A percentile compares a stretch with the other conserved stretches of the same genome.
Evolutionary conservation across 306 rosid genomes (phyloP).

Genomic region (Benincasa hispida): DNA sequence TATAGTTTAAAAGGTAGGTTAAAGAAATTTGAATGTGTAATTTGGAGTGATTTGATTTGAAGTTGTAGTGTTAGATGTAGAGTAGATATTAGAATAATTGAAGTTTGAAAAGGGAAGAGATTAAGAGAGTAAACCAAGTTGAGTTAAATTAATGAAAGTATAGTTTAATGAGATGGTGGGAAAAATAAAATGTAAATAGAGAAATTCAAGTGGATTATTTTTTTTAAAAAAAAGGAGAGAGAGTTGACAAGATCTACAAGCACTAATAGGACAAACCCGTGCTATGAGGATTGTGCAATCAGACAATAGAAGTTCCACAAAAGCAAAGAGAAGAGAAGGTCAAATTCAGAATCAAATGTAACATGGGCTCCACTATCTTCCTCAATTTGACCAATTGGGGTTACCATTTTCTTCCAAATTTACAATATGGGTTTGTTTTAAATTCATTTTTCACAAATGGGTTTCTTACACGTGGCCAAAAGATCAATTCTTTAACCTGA

Average conservation of each 20-base stretch:
- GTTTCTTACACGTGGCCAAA: background rate
- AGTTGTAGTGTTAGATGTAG: background rate
- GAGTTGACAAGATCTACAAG: background rate
- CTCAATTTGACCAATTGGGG: background rate
- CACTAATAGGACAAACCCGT: background rate
- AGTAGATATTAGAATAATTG: background rate
- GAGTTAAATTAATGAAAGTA: background rate
- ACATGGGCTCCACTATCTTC: background rate
- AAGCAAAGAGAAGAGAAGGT: background rate
- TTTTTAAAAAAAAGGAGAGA: too few relatives aligned
- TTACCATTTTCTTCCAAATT: background rate
- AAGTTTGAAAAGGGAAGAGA: background rate
- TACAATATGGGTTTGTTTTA: background rate
- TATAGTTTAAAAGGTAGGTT: background rate
- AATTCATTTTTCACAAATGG: background rate
- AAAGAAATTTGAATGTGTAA: too few relatives aligned
- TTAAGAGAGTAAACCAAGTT: background rate
- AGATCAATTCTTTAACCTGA: background rate
- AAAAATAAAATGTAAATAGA: background rate
- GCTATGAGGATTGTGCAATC: background rate
- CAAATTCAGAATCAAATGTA: background rate
- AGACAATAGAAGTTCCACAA: conserved; percentile 1
- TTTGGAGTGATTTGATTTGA: background rate
- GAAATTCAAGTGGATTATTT: too few relatives aligned
- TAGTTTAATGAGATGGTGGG: background rate